Base-by-base conservation (phyloP, 345 rosid species). In the Dimocarpus longan region DNA sequence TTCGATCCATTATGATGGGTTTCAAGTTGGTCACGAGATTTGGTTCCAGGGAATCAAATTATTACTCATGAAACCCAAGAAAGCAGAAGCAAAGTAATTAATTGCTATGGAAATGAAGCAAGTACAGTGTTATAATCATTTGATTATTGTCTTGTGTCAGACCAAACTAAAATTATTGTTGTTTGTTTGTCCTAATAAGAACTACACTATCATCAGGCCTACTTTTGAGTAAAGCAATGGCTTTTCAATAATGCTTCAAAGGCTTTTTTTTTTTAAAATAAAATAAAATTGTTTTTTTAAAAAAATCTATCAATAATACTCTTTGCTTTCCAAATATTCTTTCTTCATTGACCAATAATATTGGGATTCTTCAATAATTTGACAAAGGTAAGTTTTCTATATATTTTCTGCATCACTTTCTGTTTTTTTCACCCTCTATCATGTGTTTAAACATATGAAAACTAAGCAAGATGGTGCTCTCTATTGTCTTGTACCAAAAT, bases 111-210 rank as follows among this genome's bases (percentile, higher is more conserved):
- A 39, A 12, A 40, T 66, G 66, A 48, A 50, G 52, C 40, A 71
- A 78, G 71, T 78, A 71, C 71, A 78, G 81, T 78, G 71, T 62
- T 8, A 73, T 16, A 66, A 80, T 73, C 70, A 69, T 66, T 70
- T 48, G 72, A 74, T 80, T 63, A 73, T 77, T 80, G 76, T 43
- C 81, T 67, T 48, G 42, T 75, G 80, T 74, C 64, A 64, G 65
- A 24, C 68, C 59, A 46, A 59, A 59, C 69, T 77, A 48, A 71
- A 59, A 66, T 75, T 66, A 71, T 75, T 75, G 56, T 57, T 78
- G 68, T 68, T 66, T 66, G 80, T 83, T 66, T 71, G 80, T 83
- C 76, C 60, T 37, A 68, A 79, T 24, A 22, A 75, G 28, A 74
- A 77, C 37, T 26, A 70, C 66, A 16, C 18, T 40, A 43, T 57